Conservation (phyloP, 192 early-diverging fungal genomes). For the Phlyctochytrium arcticum region DNA sequence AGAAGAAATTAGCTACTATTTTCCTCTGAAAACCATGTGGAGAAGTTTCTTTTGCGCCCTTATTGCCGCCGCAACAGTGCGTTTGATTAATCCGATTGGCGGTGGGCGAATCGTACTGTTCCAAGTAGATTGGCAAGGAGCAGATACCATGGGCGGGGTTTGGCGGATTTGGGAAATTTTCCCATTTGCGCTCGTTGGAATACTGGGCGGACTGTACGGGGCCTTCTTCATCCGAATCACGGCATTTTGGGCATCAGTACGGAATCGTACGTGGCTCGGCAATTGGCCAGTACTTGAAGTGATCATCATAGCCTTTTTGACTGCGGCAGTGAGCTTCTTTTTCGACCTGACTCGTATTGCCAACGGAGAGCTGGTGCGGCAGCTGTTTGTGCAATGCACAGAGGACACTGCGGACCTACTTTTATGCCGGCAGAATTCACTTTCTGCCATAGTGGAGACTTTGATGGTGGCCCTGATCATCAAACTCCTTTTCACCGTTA, state of each 20-base stretch:
- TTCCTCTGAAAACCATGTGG: conserved; percentile 94
- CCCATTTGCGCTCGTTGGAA: conserved; percentile 58
- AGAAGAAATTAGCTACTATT: conserved; percentile 92
- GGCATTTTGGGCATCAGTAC: neutral
- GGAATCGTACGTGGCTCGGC: conserved; percentile 9
- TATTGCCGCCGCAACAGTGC: conserved; percentile 77
- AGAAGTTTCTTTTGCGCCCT: conserved; percentile 94
- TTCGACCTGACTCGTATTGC: conserved; percentile 15
- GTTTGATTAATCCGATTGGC: conserved; percentile 75
- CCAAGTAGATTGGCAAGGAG: conserved; percentile 84
- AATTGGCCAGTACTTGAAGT: conserved; percentile 7
- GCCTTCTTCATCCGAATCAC: conserved; percentile 38
- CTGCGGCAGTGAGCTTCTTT: neutral
- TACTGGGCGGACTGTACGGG: conserved; percentile 67
- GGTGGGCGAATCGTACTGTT: conserved; percentile 90
- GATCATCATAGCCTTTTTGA: conserved; percentile 4
- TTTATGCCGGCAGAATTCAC: neutral
- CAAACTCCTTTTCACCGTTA: conserved; percentile 40
- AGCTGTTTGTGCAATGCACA: conserved; percentile 15
- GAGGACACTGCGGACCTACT: neutral
- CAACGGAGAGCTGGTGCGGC: conserved; percentile 8
- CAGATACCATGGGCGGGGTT: conserved; percentile 22
- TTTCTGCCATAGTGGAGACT: neutral
- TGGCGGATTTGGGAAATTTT: conserved; percentile 92
- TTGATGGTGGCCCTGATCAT: conserved; percentile 10